Base-by-base conservation (phyloP, 257 asterid species). In the Primulina huaijiensis region DNA sequence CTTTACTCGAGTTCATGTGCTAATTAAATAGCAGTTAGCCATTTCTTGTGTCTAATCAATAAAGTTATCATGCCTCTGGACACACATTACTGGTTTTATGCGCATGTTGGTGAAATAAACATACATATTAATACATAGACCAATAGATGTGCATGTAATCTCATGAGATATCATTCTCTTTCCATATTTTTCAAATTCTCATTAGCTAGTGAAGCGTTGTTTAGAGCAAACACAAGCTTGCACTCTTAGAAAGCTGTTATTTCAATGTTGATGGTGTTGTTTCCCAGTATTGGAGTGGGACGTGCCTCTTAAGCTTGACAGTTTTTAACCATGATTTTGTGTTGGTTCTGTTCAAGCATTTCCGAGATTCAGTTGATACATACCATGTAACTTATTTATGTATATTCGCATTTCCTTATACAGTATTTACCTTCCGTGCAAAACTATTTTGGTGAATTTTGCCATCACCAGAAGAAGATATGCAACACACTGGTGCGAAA, bases 401-500 rank as follows among this genome's bases (percentile, higher is more conserved):
- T 52, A 43, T 43, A 16, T 76, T 67, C 50, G 78, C 75, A 72
- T 82, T 70, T 64, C 64, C 64, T 64, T 72, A 77, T 76, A 70
- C 75, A 65, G 60, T 74, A 69, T 68, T 52, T 82, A 60, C 71
- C 46, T 74, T 79, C 70, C 77, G 69, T 35, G 67, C 58, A 73
- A 35, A 62, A 73, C 68, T 69, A 72, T 68, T 74, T 80, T 71
- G 68, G 78, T 69, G 72, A 63, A 58, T 64, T 68, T 78, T 72
- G 60, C 62, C 76, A 46, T 14, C 71, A 70, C 73, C 79, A 69
- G 65, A 84, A 83, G 87, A 85, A 94, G 96, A 90, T 86, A 94
- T 94, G 99, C 99, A 91, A 93, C 83, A 90, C 81, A 84, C 81
- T 84, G 89, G 95, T 79, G 92, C 78, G 52, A 93, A 80, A 81